Conservation (phyloP, 331 rosid genomes). For the Spiraea crenata region DNA sequence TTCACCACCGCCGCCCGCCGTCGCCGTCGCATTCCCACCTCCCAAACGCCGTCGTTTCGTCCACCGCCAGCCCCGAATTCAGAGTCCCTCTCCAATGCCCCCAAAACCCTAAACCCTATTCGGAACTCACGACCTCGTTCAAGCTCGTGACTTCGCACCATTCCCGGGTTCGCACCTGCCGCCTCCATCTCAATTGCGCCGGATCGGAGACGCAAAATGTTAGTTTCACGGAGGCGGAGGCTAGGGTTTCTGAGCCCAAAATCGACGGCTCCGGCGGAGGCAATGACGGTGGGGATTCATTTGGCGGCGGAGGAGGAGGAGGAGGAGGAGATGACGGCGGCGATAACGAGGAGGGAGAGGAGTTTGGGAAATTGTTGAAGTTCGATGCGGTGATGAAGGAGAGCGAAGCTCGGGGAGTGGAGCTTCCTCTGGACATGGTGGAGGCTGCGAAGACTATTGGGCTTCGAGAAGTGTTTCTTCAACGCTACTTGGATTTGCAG, state of each 20-base stretch:
- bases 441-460: constrained; percentile 63
- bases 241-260: constrained; percentile 22
- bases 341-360: constrained; percentile 27
- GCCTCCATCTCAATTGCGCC: constrained; percentile 3
- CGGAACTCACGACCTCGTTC: not conserved
- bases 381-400: constrained; percentile 60
- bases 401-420: constrained; percentile 54
- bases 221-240: not conserved
- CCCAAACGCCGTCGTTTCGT: constrained; percentile 10
- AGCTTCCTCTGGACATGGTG: constrained; percentile 59
- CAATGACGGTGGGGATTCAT: constrained; percentile 27
- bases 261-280: constrained; percentile 26
- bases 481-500: constrained; percentile 63
- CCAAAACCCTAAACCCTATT: not conserved
- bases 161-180: not conserved
- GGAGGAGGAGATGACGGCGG: constrained; percentile 21
- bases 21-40: constrained; percentile 15
- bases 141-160: constrained; percentile 9
- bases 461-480: constrained; percentile 64
- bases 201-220: constrained; percentile 5
- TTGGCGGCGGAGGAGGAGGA: constrained; percentile 38
- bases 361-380: constrained; percentile 66
- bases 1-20: constrained; percentile 1
- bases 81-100: constrained; percentile 1
- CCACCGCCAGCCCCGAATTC: not conserved